Conservation (phyloP, 2,329 filamentous ascomycete genomes). For the Aphanoascus verrucosus region DNA sequence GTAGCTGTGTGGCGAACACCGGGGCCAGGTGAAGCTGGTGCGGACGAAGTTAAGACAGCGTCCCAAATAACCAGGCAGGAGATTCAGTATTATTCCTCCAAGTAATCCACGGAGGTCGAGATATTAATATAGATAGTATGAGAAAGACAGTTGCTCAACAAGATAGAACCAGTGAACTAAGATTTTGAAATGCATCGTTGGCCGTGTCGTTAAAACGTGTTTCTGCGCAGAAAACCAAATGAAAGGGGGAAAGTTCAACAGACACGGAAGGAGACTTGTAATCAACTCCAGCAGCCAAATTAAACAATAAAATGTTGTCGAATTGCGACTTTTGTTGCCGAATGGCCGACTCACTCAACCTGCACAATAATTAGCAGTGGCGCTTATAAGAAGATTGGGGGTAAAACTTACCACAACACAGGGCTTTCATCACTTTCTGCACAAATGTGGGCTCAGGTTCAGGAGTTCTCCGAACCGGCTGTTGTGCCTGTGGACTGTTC, state of each 20-base stretch:
- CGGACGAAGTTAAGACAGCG: background rate
- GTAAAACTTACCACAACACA: conserved; percentile 65
- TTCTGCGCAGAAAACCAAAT: conserved; percentile 12
- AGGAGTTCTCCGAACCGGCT: conserved; percentile 35
- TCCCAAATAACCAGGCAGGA: background rate
- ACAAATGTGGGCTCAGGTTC: conserved; percentile 70
- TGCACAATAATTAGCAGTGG: background rate
- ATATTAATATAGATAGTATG: conserved; percentile 11
- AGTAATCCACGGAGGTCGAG: conserved; percentile 4
- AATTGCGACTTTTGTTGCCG: background rate
- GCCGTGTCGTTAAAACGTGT: conserved; percentile 16
- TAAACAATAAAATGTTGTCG: background rate
- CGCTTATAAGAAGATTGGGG: background rate
- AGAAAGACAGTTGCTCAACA: conserved; percentile 1
- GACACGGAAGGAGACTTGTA: conserved; percentile 4
- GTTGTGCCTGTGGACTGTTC: conserved; percentile 47
- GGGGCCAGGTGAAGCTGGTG: background rate
- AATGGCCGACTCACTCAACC: background rate
- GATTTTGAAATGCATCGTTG: conserved; percentile 13
- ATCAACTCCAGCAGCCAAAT: conserved; percentile 7
- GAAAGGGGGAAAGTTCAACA: conserved; percentile 7
- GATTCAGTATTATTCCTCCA: conserved; percentile 9
- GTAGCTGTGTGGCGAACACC: background rate
- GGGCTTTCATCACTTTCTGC: conserved; percentile 83
- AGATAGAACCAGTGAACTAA: conserved; percentile 1